Base-by-base conservation (phyloP, 2,329 filamentous ascomycete species). In the Geosmithia flava region DNA sequence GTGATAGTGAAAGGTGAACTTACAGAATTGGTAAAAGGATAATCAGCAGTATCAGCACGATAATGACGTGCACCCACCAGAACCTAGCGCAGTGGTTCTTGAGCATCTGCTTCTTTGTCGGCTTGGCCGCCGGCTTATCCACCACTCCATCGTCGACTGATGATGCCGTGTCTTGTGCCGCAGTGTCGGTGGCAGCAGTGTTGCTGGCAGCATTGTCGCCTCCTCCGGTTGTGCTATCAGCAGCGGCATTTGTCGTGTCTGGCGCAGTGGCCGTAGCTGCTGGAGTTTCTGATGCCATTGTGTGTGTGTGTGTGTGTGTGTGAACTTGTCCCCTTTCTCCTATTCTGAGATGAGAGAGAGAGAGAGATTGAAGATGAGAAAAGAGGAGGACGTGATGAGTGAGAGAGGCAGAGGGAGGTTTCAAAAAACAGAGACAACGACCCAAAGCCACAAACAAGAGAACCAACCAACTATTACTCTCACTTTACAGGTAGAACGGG, bases 1-100 rank as follows among this genome's bases (percentile, higher is more conserved):
- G 4, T 6, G 17, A 17, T 33, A 3, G 17, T 6, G 16, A 13
- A 16, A n/a, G n/a, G n/a, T 15, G 5, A 27, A 63, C 69, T 60
- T 59, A 74, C 70, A 72, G 52, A 17, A 74, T 54, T 0, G 71
- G 70, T 3, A 74, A 50, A 3, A 72, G 53, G 20, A 73, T 72
- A 6, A 65, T 65, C 1, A 70, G 60, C 5, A 72, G 61, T 27
- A 71, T 56, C 30, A 70, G 53, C 13, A 60, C 47, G 16, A 54
- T 67, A n/a, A 69, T 55, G 3, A 70, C 45, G 53, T 74, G 72
- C 58, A 65, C 64, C 58, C 64, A 66, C 59, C 66, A 68, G 49
- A 68, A 71, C 29, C 62, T 59, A n/a, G 58, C 55, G 49, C 63
- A 68, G 54, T 74, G 71, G 1, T 56, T 55, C 49, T 64, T 68